Evolutionary conservation across 106 monocot genomes (phyloP), one percentile per base, ranked within the genome.

Genomic region (Dioscorea zingiberensis): DNA sequence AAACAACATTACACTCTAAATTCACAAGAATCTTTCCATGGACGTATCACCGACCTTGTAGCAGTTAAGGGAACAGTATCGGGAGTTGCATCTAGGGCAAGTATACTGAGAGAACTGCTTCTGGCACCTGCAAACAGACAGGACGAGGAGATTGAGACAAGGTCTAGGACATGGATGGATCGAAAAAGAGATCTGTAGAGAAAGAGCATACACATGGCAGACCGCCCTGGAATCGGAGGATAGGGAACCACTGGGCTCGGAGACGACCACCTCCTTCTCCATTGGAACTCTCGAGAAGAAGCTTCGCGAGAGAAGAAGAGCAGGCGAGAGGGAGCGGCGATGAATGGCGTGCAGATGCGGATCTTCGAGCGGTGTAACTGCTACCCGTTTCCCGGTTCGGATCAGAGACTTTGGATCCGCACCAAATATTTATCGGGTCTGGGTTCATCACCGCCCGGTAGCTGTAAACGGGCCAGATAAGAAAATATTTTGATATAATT

Each of bases 61-160:
- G 73, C 97, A 97, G n/a, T 73, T 69, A 67, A 97, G 83, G 7
- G 97, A 97, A 65, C 97, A 97, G 49, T 97, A 92, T 7, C 91
- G 80, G 25, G 70, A 57, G 68, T 92, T 97, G 81, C 97, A 97
- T 27, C 91, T 67, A 49, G 97, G 97, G 69, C 97, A 97, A 47
- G 97, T 97, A 59, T 97, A 97, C 77, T 82, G 88, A 2, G 91
- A 78, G 48, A 88, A 97, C 60, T 92, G 97, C 75, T 86, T 97
- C 80, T 92, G 85, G 77, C 95, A 97, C 57, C 95, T 95, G 67
- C 48, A 83, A 29, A 61, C 28, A 17, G 30, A 61, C 17, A 17
- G 17, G n/a, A 29, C 14, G 56, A 56, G 1, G 3, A 22, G 23
- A 24, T 21, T 23, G 56, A 22, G 29, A 28, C 27, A 61, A 61